phyloP scores from a whole-genome alignment of 2,329 filamentous ascomycete species.

The Colletotrichum tabaci region DNA sequence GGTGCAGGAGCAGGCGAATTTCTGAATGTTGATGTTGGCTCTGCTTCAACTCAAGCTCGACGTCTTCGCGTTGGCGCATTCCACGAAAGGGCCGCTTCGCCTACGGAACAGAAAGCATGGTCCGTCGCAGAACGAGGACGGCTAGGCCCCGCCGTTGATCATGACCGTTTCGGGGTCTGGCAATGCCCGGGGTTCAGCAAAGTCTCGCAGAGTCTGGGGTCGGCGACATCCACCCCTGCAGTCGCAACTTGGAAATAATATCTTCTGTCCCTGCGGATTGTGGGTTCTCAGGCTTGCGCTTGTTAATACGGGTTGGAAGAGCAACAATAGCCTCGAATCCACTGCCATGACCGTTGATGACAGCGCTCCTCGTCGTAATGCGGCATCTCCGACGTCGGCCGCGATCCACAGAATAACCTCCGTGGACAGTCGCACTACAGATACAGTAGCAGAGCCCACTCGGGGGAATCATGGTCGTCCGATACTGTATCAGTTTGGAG shows the following conservation, averaged over 20 bases:
- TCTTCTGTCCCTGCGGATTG: slow-evolving; percentile 17
- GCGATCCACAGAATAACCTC: slow-evolving; percentile 39
- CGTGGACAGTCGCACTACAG: not conserved
- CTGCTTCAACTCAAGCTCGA: not conserved
- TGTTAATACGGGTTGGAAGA: slow-evolving; percentile 6
- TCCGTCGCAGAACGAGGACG: slow-evolving; percentile 2
- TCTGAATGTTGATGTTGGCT: not conserved
- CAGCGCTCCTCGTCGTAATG: slow-evolving; percentile 4
- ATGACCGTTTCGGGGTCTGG: slow-evolving; percentile 31
- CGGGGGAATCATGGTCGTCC: not conserved
- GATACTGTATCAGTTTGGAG: slow-evolving; percentile 5
- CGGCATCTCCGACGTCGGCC: slow-evolving; percentile 35
- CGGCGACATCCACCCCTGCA: slow-evolving; percentile 30
- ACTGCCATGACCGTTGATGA: slow-evolving; percentile 19
- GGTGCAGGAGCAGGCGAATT: not conserved
- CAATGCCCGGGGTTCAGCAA: slow-evolving; percentile 31
- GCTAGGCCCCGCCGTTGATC: slow-evolving; percentile 26
- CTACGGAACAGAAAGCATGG: not conserved
- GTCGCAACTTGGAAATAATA: slow-evolving; percentile 21
- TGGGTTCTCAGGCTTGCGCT: slow-evolving; percentile 6
- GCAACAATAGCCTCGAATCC: slow-evolving; percentile 16
- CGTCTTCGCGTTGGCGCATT: not conserved
- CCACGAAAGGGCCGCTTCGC: not conserved
- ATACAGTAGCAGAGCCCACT: slow-evolving; percentile 15
- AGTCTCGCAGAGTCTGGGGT: slow-evolving; percentile 37